Conservation (phyloP, 2,329 filamentous ascomycete species). For the Albophoma yamanashiensis region DNA sequence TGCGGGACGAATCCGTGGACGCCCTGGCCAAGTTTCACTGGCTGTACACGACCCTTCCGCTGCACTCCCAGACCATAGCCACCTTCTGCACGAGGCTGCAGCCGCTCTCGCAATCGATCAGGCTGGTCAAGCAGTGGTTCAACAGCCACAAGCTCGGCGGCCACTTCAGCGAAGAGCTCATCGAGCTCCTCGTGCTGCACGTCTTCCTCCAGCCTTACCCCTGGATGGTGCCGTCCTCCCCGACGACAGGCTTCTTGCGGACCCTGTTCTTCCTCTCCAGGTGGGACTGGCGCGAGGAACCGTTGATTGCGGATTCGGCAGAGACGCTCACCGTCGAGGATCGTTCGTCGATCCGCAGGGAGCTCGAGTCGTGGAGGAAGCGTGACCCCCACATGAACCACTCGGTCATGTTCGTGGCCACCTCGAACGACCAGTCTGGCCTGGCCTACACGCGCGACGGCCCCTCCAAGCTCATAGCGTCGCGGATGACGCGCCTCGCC, state of each 20-base stretch:
- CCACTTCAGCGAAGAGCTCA: conserved; percentile 68
- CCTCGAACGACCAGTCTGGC: conserved; percentile 66
- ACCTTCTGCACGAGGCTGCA: conserved; percentile 73
- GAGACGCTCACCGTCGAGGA: conserved; percentile 52
- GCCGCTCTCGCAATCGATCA: conserved; percentile 70
- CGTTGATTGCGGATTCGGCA: conserved; percentile 65
- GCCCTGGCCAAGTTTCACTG: conserved; percentile 63
- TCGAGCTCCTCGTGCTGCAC: conserved; percentile 72
- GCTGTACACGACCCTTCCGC: conserved; percentile 59
- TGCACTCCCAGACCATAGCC: conserved; percentile 72
- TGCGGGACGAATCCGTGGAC: conserved; percentile 57
- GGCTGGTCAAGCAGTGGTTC: conserved; percentile 86
- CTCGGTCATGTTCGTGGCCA: conserved; percentile 70
- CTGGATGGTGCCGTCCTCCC: conserved; percentile 66
- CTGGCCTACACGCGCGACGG: conserved; percentile 63
- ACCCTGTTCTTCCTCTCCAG: conserved; percentile 68
- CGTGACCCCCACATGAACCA: conserved; percentile 84
- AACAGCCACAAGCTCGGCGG: conserved; percentile 65
- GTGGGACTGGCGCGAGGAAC: conserved; percentile 87
- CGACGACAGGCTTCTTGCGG: conserved; percentile 70
- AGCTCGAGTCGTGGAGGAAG: conserved; percentile 75
- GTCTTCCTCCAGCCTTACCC: conserved; percentile 75
- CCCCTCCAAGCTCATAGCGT: conserved; percentile 74
- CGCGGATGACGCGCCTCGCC: conserved; percentile 72
- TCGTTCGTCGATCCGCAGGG: conserved; percentile 52